phyloP scores from a whole-genome alignment of 2,329 filamentous ascomycete species.

The Eurotiales sp. region DNA sequence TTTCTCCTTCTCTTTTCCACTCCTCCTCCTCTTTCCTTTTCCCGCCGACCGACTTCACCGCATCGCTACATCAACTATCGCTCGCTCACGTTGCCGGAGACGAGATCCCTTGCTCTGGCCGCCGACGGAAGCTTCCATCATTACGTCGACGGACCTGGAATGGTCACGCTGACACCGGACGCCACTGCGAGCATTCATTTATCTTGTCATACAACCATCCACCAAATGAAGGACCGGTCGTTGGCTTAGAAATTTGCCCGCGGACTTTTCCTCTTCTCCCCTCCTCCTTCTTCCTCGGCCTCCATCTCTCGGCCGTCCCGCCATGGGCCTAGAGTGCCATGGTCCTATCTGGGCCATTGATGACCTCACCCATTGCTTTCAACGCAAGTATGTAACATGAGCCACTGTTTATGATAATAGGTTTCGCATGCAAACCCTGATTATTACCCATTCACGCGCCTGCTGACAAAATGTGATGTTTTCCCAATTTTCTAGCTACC shows the following conservation, averaged over 20 bases:
- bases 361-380: slow-evolving; percentile 61
- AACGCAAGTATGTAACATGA: slow-evolving; percentile 46
- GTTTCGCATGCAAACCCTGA: background rate
- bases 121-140: background rate
- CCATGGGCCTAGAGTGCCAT: slow-evolving; percentile 56
- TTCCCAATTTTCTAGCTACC: slow-evolving; percentile 55
- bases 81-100: slow-evolving; percentile 2
- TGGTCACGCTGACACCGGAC: background rate
- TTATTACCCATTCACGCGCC: background rate
- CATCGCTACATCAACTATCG: background rate
- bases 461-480: slow-evolving; percentile 18
- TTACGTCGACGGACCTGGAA: slow-evolving; percentile 10
- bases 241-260: background rate
- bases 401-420: too few relatives aligned
- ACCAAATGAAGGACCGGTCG: slow-evolving; percentile 7
- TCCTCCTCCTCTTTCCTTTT: too few relatives aligned
- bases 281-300: background rate
- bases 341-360: slow-evolving; percentile 58
- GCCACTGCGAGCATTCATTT: too few relatives aligned
- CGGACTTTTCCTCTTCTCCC: background rate
- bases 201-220: background rate
- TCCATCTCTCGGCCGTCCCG: background rate
- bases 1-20: background rate
- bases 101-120: slow-evolving; percentile 10
- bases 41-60: too few relatives aligned